A percentile compares a stretch with the other conserved stretches of the same genome.
Conservation (phyloP, 2,329 filamentous ascomycete genomes). For the Pyrenophora tritici-repentis region DNA sequence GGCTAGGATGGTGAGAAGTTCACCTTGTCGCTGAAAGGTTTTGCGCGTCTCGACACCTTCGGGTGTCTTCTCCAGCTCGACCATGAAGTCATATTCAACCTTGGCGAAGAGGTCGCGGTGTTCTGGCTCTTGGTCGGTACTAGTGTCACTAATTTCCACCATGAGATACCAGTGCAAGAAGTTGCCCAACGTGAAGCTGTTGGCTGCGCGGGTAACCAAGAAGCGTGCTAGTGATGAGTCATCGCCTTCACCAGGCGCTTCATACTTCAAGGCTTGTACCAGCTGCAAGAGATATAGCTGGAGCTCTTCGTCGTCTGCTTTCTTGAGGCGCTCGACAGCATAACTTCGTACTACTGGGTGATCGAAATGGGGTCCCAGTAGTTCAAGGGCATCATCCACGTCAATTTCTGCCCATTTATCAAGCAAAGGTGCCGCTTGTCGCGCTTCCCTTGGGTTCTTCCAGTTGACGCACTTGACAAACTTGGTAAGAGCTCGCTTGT, state of each 20-base stretch:
- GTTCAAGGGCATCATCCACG: slow-evolving; percentile 91
- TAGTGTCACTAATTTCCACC: slow-evolving; percentile 90
- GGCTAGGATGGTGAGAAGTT: slow-evolving; percentile 83
- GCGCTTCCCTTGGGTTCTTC: slow-evolving; percentile 81
- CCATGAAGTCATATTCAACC: slow-evolving; percentile 96
- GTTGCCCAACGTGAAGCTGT: slow-evolving; percentile 89
- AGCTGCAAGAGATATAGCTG: slow-evolving; percentile 90
- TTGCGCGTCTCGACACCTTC: slow-evolving; percentile 75
- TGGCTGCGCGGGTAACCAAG: slow-evolving; percentile 82
- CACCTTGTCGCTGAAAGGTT: slow-evolving; percentile 81
- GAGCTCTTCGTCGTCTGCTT: slow-evolving; percentile 90
- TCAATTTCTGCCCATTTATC: slow-evolving; percentile 96
- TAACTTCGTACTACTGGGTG: slow-evolving; percentile 88
- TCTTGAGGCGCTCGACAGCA: slow-evolving; percentile 87
- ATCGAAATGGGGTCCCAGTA: slow-evolving; percentile 90
- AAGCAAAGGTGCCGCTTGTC: slow-evolving; percentile 87
- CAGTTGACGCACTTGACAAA: slow-evolving; percentile 98
- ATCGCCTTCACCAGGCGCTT: slow-evolving; percentile 62
- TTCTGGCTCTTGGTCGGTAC: slow-evolving; percentile 72
- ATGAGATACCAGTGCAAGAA: slow-evolving; percentile 98
- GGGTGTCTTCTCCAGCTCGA: slow-evolving; percentile 73
- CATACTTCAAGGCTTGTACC: slow-evolving; percentile 86
- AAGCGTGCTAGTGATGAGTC: slow-evolving; percentile 90
- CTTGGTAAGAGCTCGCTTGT: slow-evolving; percentile 87
- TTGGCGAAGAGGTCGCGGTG: slow-evolving; percentile 88